Base-by-base conservation (phyloP, 202 grass and related monocot species). In the Zizania palustris region DNA sequence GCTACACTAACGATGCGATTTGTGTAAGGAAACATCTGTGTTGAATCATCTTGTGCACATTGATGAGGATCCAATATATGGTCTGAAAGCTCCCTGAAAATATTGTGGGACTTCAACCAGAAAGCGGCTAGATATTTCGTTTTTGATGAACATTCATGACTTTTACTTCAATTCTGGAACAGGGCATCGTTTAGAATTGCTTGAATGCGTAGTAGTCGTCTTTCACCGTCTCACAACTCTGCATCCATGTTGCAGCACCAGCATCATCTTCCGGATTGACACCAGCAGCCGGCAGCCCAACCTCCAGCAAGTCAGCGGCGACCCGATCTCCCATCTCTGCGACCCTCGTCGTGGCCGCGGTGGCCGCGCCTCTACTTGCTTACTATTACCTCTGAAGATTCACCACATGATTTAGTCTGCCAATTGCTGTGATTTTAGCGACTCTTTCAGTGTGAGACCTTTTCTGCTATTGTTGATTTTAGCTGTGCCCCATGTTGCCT, bases 221-320 rank as follows among this genome's bases (percentile, higher is more conserved):
- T 63, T 39, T 51, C 5, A 1, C 19, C 44, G n/a, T 35, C 11
- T 80, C 54, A 22, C 7, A 38, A 49, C 5, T 45, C 6, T 54
- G 7, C 44, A 71, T 88, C 8, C 34, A 11, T 71, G 3, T 60
- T 84, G 81, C 71, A 88, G 86, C 71, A 1, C 86, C 86, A 20
- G 9, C 42, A 38, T 49, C 86, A 20, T 42, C 72, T 21, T 73
- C 85, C 0, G 80, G 74, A 80, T 55, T 74, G 7, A 40, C 75
- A 34, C 76, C 86, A n/a, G 57, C 41, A 1, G 60, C n/a, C n/a
- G 36, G 28, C 14, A 73, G 61, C 45, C 56, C 80, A 40, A 34
- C 80, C 42, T 9, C 65, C 16, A 8, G 65, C 0, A 84, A 80
- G 15, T 75, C 86, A 2, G 71, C 65, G 2, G 81, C 81, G 10